Conservation (phyloP, 202 grass and related monocot species). For the Setaria viridis region DNA sequence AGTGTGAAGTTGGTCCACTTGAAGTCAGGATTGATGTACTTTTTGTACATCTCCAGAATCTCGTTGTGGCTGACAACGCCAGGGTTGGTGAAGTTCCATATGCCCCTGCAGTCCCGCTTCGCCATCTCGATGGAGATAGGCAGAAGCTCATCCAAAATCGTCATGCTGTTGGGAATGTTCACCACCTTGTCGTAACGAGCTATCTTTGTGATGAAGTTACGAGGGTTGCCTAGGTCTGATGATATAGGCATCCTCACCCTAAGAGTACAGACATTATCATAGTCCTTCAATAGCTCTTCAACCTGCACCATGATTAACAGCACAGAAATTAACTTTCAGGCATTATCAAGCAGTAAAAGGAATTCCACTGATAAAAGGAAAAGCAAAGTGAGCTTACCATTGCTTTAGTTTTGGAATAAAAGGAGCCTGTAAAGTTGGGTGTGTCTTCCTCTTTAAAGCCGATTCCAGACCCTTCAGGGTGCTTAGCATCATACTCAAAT, state of each 20-base stretch:
- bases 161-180: conserved; percentile 91
- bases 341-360: neutral
- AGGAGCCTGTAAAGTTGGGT: conserved; percentile 75
- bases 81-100: conserved; percentile 92
- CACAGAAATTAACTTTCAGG: neutral
- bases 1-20: conserved; percentile 81
- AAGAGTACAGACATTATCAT: conserved; percentile 74
- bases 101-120: conserved; percentile 69
- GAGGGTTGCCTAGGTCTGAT: conserved; percentile 76
- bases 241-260: conserved; percentile 88
- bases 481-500: conserved; percentile 76
- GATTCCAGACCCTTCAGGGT: conserved; percentile 72
- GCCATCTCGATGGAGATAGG: conserved; percentile 86
- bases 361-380: neutral
- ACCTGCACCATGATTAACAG: conserved; percentile 46
- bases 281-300: conserved; percentile 73
- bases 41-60: conserved; percentile 87
- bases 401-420: conserved; percentile 83
- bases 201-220: conserved; percentile 87
- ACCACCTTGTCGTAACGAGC: conserved; percentile 76
- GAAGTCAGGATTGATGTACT: conserved; percentile 68
- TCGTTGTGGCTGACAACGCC: conserved; percentile 71
- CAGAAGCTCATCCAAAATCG: conserved; percentile 74
- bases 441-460: conserved; percentile 82
- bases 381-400: conserved; percentile 54